Percentiles rank a stretch among this genome's conserved stretches.
phyloP scores from a whole-genome alignment of 192 early-diverging fungal genomes.

The Pilobolus umbonatus region DNA sequence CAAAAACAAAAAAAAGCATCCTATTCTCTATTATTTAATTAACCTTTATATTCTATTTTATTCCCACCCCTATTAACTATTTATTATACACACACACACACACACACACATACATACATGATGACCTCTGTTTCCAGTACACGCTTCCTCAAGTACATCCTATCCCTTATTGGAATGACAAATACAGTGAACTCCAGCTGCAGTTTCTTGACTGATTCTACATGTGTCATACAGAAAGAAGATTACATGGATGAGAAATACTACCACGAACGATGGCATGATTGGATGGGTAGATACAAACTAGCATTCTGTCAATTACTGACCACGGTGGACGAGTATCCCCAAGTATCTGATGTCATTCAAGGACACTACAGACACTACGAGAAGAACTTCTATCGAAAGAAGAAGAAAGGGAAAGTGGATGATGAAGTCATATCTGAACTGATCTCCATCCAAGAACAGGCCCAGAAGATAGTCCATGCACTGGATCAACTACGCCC shows the following conservation, averaged over 20 bases:
- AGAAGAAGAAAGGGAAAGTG: too few relatives aligned
- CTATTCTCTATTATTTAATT: too few relatives aligned
- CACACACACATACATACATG: not conserved
- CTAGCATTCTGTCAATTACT: slow-evolving; percentile 17
- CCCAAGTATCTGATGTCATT: not conserved
- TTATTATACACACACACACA: not conserved
- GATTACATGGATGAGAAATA: not conserved
- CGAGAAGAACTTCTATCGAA: not conserved
- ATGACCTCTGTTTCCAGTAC: not conserved
- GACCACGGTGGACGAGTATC: slow-evolving; percentile 5
- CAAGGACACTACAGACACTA: not conserved
- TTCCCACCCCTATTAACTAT: not conserved
- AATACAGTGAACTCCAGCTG: not conserved
- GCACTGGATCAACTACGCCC: slow-evolving; percentile 8
- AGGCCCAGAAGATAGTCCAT: slow-evolving; percentile 4
- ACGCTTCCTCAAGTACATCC: not conserved
- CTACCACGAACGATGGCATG: not conserved
- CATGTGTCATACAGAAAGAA: not conserved
- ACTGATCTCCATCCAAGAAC: not conserved
- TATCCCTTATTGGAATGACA: not conserved
- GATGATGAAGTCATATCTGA: slow-evolving; percentile 3
- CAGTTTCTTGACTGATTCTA: slow-evolving; percentile 1
- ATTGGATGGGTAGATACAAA: slow-evolving; percentile 11
- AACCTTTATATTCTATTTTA: too few relatives aligned
- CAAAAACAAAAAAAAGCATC: too few relatives aligned